These are phyloP conservation scores for Penicillium sumatraense DNA, from an alignment of 2,329 filamentous ascomycete species.

Conservation along the genomic window DNA sequence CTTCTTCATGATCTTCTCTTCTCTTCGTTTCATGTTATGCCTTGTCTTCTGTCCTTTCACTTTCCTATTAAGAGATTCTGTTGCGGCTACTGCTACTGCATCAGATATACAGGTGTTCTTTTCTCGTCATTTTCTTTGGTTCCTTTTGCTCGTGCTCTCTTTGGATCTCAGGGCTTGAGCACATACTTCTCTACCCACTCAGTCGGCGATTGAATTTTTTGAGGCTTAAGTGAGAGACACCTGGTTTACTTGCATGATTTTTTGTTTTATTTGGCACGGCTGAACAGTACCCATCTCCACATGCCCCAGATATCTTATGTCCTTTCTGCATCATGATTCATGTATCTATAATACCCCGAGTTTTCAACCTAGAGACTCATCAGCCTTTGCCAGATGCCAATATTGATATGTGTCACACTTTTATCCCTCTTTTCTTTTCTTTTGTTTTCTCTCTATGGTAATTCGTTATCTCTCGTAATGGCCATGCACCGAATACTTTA, in stretches of 20 bases:
- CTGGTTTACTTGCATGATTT: background rate
- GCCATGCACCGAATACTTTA: too few relatives aligned
- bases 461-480: too few relatives aligned
- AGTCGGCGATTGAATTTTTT: slow-evolving; percentile 1
- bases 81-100: slow-evolving; percentile 19
- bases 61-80: background rate
- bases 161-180: background rate
- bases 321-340: slow-evolving; percentile 26
- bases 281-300: background rate
- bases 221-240: slow-evolving; percentile 15
- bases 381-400: too few relatives aligned
- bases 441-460: too few relatives aligned
- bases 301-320: background rate
- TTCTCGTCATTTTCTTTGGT: background rate
- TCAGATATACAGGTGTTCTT: slow-evolving; percentile 12
- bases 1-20: background rate
- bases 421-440: too few relatives aligned
- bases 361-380: background rate
- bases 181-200: background rate
- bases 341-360: slow-evolving; percentile 30
- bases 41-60: background rate
- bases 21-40: too few relatives aligned
- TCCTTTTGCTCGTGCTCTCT: background rate
- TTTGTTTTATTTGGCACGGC: background rate
- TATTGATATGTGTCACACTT: too few relatives aligned